These are phyloP conservation scores for Lactarius vividus DNA, from an alignment of 768 basidiomycete genomes.

Conservation along the genomic window DNA sequence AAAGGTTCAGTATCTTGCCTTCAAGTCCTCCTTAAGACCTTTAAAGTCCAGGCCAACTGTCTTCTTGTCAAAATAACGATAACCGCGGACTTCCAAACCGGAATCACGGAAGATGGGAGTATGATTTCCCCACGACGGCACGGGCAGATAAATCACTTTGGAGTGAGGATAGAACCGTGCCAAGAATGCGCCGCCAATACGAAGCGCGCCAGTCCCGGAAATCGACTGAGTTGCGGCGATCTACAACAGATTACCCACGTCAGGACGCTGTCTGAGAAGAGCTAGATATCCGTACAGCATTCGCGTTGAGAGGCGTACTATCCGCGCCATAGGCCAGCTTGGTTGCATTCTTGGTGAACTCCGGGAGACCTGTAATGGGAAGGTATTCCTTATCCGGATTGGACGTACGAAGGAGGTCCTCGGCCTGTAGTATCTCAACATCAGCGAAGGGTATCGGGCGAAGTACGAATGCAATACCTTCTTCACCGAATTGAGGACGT, in stretches of 20 bases:
- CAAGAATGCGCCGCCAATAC: constrained; percentile 92
- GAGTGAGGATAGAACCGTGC: constrained; percentile 84
- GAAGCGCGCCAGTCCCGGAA: constrained; percentile 95
- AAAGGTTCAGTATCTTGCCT: constrained; percentile 46
- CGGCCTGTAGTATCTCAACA: constrained; percentile 52
- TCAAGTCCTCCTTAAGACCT: constrained; percentile 83
- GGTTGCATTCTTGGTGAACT: constrained; percentile 83
- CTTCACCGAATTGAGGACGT: constrained; percentile 84
- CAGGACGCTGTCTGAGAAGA: background rate
- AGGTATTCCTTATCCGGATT: constrained; percentile 93
- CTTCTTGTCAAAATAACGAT: constrained; percentile 91
- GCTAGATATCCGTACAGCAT: constrained; percentile 53
- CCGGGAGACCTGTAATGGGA: constrained; percentile 86
- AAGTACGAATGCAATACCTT: constrained; percentile 49
- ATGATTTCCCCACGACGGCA: constrained; percentile 98
- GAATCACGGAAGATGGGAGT: constrained; percentile 91
- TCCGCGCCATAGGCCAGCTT: constrained; percentile 90
- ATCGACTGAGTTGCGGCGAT: constrained; percentile 90
- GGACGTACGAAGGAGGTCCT: constrained; percentile 62
- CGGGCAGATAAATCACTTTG: constrained; percentile 87
- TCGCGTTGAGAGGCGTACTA: constrained; percentile 65
- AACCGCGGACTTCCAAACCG: constrained; percentile 87
- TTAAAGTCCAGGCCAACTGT: constrained; percentile 92
- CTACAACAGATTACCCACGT: constrained; percentile 38
- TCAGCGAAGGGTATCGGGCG: constrained; percentile 1